A percentile compares a stretch with the other conserved stretches of the same genome.
phyloP scores from a whole-genome alignment of 163 green algal species.

The Trebouxia gelatinosa region DNA sequence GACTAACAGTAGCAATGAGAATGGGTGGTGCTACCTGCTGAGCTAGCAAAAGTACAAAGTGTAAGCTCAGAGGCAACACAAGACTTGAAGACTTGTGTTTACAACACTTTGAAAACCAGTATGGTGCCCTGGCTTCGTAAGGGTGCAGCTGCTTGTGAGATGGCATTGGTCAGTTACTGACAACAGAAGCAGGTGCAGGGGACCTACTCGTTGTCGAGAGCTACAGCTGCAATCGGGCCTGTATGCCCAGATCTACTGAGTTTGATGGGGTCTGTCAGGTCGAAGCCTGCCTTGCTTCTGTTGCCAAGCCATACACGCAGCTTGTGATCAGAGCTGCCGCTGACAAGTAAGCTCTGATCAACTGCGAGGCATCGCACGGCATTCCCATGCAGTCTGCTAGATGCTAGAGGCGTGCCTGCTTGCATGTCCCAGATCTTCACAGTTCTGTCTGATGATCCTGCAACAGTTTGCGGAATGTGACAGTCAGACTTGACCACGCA shows the following conservation, averaged over 20 bases:
- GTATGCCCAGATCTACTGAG: constrained; percentile 35
- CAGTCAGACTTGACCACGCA: too few species aligned
- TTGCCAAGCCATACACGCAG: neutral
- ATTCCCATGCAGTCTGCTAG: constrained; percentile 40
- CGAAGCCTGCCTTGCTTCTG: constrained; percentile 32
- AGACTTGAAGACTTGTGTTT: too few species aligned
- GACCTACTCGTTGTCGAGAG: constrained; percentile 22
- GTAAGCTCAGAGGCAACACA: too few species aligned
- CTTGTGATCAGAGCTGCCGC: constrained; percentile 15
- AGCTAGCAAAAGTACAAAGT: too few species aligned
- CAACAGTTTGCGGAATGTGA: neutral
- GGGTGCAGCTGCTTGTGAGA: too few species aligned
- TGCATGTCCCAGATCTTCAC: constrained; percentile 66
- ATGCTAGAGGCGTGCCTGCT: constrained; percentile 49
- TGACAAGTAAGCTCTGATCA: constrained; percentile 29
- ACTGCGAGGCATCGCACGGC: constrained; percentile 40
- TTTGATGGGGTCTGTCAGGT: constrained; percentile 17
- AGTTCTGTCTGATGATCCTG: constrained; percentile 63
- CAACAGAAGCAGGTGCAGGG: neutral
- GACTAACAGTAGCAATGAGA: too few species aligned
- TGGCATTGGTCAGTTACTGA: too few species aligned
- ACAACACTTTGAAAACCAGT: too few species aligned
- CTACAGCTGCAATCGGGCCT: constrained; percentile 39
- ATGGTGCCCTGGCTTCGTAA: too few species aligned
- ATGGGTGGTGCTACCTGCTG: too few species aligned